Conservation (phyloP, 2,329 filamentous ascomycete species). For the Aspergillus sp. region DNA sequence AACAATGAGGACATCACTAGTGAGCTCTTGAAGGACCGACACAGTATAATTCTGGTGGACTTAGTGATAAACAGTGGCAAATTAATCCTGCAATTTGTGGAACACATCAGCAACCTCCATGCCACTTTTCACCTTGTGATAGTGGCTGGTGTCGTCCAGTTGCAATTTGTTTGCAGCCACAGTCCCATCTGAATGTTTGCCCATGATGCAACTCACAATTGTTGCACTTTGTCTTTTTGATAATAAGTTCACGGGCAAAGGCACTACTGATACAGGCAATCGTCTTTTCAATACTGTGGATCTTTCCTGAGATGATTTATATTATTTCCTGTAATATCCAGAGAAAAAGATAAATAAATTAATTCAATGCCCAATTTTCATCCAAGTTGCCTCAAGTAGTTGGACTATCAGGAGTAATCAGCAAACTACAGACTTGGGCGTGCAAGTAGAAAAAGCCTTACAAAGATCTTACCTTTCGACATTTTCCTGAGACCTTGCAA, state of each 20-base stretch:
- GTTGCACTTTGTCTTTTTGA: conserved; percentile 51
- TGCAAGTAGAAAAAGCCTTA: no score
- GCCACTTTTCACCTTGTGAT: conserved; percentile 44
- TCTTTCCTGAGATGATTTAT: conserved; percentile 15
- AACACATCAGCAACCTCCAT: conserved; percentile 39
- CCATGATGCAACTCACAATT: conserved; percentile 28
- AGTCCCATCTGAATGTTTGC: conserved; percentile 6
- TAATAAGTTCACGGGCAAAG: conserved; percentile 50
- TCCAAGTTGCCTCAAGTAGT: not conserved
- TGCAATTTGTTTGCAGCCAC: conserved; percentile 19
- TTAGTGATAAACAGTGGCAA: conserved; percentile 55
- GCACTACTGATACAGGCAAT: conserved; percentile 53
- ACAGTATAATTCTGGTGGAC: conserved; percentile 51
- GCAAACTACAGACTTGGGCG: no score
- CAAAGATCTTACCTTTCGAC: no score
- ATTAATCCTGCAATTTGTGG: conserved; percentile 44
- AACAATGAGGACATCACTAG: conserved; percentile 35
- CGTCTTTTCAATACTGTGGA: conserved; percentile 54
- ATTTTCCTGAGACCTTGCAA: no score
- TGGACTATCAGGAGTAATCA: no score
- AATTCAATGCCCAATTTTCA: not conserved
- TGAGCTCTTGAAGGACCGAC: conserved; percentile 35
- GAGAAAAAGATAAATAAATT: no score
- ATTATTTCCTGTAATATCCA: not conserved
- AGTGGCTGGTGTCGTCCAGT: conserved; percentile 51